Evolutionary conservation across 768 basidiomycete species (phyloP), one percentile per base, ranked within the genome.

Genomic region (Rhizopogon vinicolor): DNA sequence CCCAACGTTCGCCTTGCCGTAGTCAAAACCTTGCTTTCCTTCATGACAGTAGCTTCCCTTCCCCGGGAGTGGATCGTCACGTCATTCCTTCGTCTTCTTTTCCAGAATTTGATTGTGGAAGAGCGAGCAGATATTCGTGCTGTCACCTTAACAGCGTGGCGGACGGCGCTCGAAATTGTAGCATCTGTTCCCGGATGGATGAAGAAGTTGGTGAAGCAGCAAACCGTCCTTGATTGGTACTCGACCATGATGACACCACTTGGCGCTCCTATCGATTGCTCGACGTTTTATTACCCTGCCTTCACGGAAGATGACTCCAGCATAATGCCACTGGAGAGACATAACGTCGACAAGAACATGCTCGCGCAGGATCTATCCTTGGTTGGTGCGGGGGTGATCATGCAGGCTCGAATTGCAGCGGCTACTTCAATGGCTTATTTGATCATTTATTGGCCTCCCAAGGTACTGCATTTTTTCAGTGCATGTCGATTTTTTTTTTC

Each of bases 341-440:
- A 98, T 67, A 94, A 97, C 62, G 92, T 98, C 33, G 97, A 99
- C 75, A 98, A 93, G 77, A 89, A 89, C 56, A 93, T 98, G 86
- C 77, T 98, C 22, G 78, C 82, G 5, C 95, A 98, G 65, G 97
- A 99, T 67, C 74, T 93, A 42, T 85, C 91, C 0, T 76, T 99
- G 39, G 80, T 98, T 33, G 76, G 86, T 6, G 72, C 80, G 22
- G 93, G 97, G 63, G 72, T 84, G 5, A 83, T 93, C 39, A 67
- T 95, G 55, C 84, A 89, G 58, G 92, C 91, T 16, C 79, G 95
- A 22, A 71, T 98, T 5, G 84, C 88, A 7, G 81, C 86, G 5
- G 87, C 92, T 1, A 84, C 80, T 1, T 91, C 93, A 2, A 69
- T 98, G 28, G 89, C 93, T 3, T 75, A 80, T 61, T 63, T 92